Evolutionary conservation across 2,329 filamentous ascomycete genomes (phyloP).

Genomic region (Aspergillus pseudoviridinutans): DNA sequence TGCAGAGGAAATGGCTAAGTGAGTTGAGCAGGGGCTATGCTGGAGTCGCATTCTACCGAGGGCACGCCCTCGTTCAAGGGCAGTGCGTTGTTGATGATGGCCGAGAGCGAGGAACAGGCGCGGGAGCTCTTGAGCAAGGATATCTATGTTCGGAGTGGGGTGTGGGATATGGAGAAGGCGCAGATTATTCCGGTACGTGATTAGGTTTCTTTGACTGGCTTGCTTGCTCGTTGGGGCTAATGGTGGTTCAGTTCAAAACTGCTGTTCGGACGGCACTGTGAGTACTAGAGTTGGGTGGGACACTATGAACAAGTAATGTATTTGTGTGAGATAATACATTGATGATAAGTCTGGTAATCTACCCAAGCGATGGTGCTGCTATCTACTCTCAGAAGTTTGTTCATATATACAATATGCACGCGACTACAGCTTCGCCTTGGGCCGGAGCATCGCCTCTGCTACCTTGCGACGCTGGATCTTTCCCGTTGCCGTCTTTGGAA

Average conservation of each 20-base stretch:
- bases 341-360: neutral
- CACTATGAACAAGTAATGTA: neutral
- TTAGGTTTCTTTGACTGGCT: neutral
- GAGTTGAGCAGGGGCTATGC: conserved; percentile 54
- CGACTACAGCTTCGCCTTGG: conserved; percentile 51
- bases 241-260: neutral
- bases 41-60: conserved; percentile 63
- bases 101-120: conserved; percentile 66
- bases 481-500: conserved; percentile 89
- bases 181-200: conserved; percentile 37
- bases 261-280: neutral
- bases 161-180: conserved; percentile 74
- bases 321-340: neutral
- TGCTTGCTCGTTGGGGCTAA: neutral
- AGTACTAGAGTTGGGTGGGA: neutral
- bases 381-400: neutral
- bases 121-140: conserved; percentile 64
- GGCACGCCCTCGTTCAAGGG: conserved; percentile 65
- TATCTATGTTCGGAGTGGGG: conserved; percentile 65
- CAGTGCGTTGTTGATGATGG: conserved; percentile 64
- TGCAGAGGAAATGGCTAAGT: neutral
- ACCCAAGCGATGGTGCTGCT: neutral
- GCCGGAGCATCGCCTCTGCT: conserved; percentile 70
- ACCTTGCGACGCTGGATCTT: conserved; percentile 84
- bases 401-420: neutral